Base-by-base conservation (phyloP, 139 green algal species). In the Mesotaenium endlicherianum region DNA sequence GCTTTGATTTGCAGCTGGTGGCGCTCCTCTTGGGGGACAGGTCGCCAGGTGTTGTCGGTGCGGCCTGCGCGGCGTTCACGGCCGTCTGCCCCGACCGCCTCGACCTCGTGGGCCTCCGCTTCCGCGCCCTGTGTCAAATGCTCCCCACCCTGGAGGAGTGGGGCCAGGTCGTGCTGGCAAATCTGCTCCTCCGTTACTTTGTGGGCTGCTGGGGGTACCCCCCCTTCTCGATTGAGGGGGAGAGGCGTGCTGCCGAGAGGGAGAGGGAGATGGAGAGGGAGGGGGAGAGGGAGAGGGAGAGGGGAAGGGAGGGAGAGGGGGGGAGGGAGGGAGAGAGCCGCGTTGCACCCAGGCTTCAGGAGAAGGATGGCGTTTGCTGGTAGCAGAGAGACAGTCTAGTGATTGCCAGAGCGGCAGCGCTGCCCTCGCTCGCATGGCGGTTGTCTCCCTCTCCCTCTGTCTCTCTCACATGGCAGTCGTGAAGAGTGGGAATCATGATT, bases 91-190 rank as follows among this genome's bases (percentile, higher is more conserved):
- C 77, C 11, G 60, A 83, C n/a, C 20, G 26, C 4, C 69, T 84
- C 30, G 67, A 39, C 31, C 17, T 83, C 3, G 3, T 84, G 64
- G 40, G 30, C 30, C 39, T 17, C 4, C 64, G 41, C 60, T 84
- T 69, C 41, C 64, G 5, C 3, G 36, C 6, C 5, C 69, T 84
- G 11, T 84, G 77, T 8, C 64, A 59, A 57, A 79, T 82, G 42
- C 77, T 84, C 4, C 60, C 60, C 3, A 55, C 84, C 36, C 39
- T 84, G 36, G 77, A 84, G 30, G 77, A 84, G 69, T 84, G 77
- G 77, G 42, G 60, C 39, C 77, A 84, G 67, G 38, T 59, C 36
- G 42, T 81, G 16, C n/a, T 84, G 14, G 31, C 41, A 31, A 55
- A 84, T n/a, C 36, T 83, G 8, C 67, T 84, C 31, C 64, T 84